Base-by-base conservation (phyloP, 2,329 filamentous ascomycete genomes). In the Pestalotiopsis sp. region DNA sequence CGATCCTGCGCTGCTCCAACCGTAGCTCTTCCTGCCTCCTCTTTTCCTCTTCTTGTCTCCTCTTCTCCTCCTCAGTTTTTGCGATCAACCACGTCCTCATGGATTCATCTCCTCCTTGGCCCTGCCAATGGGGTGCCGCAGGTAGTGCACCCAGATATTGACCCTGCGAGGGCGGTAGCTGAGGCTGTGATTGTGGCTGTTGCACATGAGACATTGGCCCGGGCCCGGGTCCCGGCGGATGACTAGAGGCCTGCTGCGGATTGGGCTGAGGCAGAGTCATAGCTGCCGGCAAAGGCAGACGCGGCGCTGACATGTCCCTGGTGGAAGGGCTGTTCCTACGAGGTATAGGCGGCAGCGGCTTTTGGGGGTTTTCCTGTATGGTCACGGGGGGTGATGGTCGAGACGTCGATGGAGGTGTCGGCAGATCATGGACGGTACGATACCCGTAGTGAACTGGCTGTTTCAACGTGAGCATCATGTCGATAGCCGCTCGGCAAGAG, bases 21-120 rank as follows among this genome's bases (percentile, higher is more conserved):
- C 90, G 89, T 58, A 93, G 80, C 39, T 83, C 82, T 79, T 93
- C 92, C 74, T 89, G 87, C 58, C 83, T 83, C 25, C 87, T 89
- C 74, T 86, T 91, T 79, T 94, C 91, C 79, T 94, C 91, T 79
- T 94, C 92, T 79, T 93, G 92, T 76, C 83, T 90, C 70, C 90
- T 86, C 76, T 86, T 89, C 75, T 94, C 92, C 76, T 94, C 92
- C 78, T 94, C 92, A 0, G 88, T 84, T 78, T 91, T 93, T 66
- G 92, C 90, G 67, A 87, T 81, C 25, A 94, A 82, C 92, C 92
- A 94, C 67, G 85, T 87, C 70, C 87, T 89, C 90, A 93, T 92
- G 2, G 89, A 87, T 49, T 93, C 91, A 74, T 93, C 91, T 41
- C 87, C 84, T 62, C 86, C 87, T 74, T 91, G 88, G 86, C 90